A percentile compares a stretch with the other conserved stretches of the same genome.
phyloP scores from a whole-genome alignment of 345 rosid genomes.

The Lagerstroemia speciosa region DNA sequence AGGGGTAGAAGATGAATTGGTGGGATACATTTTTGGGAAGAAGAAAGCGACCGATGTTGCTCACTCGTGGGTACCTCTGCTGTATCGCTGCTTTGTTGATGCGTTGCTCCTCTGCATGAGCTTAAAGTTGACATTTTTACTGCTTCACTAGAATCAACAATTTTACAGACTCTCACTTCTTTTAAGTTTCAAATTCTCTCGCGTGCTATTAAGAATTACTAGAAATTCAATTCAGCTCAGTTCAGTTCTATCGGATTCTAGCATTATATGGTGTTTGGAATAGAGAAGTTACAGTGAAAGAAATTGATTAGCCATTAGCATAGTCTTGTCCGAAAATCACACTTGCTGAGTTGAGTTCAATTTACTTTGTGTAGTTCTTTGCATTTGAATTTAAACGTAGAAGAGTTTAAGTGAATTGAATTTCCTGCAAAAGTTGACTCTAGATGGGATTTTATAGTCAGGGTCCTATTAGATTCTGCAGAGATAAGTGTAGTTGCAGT shows the following conservation, averaged over 20 bases:
- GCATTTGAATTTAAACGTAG: no score
- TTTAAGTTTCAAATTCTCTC: not conserved
- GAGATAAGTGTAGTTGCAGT: not conserved
- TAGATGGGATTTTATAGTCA: not conserved
- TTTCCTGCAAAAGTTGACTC: not conserved
- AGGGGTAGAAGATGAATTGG: constrained; percentile 63
- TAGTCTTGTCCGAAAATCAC: not conserved
- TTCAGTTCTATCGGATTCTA: not conserved
- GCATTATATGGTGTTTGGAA: not conserved
- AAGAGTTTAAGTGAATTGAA: not conserved
- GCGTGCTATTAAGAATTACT: not conserved
- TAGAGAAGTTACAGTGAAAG: not conserved
- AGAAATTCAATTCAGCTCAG: not conserved
- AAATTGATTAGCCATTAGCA: not conserved
- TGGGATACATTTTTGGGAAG: constrained; percentile 65
- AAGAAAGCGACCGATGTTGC: constrained; percentile 92
- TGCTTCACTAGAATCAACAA: not conserved
- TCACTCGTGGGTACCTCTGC: constrained; percentile 53
- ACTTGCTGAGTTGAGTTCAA: not conserved
- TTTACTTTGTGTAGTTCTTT: no score
- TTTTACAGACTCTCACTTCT: not conserved
- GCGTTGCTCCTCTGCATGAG: not conserved
- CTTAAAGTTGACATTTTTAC: not conserved
- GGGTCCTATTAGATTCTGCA: not conserved
- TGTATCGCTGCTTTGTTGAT: not conserved